These are phyloP conservation scores for Neopestalotiopsis clavispora DNA, from an alignment of 2,329 filamentous ascomycete genomes.

Conservation along the genomic window DNA sequence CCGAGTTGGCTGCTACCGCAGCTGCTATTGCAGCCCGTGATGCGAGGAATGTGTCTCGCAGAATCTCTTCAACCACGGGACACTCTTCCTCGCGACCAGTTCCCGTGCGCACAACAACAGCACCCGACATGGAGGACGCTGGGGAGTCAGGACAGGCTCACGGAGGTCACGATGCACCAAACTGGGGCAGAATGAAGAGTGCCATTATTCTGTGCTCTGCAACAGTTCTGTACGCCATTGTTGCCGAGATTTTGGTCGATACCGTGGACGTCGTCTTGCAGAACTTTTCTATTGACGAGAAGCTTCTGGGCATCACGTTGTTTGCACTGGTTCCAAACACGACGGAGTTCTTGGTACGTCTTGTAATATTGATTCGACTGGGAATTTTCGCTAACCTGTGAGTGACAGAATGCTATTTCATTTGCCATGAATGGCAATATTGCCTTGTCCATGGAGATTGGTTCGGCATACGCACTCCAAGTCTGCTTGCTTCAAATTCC, in stretches of 20 bases:
- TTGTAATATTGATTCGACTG: conserved; percentile 10
- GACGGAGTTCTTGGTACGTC: conserved; percentile 88
- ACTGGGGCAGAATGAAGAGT: conserved; percentile 94
- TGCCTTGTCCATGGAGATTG: conserved; percentile 97
- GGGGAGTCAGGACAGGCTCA: conserved; percentile 48
- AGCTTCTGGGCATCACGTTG: conserved; percentile 94
- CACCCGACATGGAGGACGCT: conserved; percentile 53
- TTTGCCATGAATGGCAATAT: conserved; percentile 99
- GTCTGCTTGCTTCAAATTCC: conserved; percentile 95
- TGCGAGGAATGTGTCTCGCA: conserved; percentile 50
- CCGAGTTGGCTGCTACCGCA: conserved; percentile 91
- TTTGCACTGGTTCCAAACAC: conserved; percentile 98
- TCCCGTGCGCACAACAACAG: conserved; percentile 41
- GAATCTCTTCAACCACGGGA: conserved; percentile 38
- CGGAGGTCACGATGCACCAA: conserved; percentile 95
- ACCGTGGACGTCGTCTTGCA: conserved; percentile 96
- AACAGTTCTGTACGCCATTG: conserved; percentile 91
- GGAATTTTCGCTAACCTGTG: conserved; percentile 5
- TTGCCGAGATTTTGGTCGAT: conserved; percentile 95
- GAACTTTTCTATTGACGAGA: conserved; percentile 91
- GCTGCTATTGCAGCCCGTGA: conserved; percentile 87
- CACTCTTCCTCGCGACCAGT: conserved; percentile 33
- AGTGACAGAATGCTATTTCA: conserved; percentile 84
- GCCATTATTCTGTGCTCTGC: conserved; percentile 86
- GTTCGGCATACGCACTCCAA: conserved; percentile 94